Conservation (phyloP, 495 filamentous ascomycete genomes). For the Xylaria bambusicola region DNA sequence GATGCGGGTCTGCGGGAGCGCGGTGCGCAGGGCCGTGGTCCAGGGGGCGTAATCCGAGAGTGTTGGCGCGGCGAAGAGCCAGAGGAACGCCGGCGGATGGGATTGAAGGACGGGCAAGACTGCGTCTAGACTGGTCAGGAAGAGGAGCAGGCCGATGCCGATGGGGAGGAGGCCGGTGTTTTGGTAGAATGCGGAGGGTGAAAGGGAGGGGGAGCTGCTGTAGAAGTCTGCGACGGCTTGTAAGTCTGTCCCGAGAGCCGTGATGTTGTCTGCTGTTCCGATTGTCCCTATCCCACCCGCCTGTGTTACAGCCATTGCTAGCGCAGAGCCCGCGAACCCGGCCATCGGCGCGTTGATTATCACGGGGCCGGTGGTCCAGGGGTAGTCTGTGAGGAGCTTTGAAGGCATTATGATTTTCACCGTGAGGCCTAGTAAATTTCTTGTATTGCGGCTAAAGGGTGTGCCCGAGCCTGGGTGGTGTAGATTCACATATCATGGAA, state of each 20-base stretch:
- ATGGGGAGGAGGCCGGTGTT: neutral
- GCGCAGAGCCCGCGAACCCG: neutral
- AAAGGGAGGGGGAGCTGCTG: neutral
- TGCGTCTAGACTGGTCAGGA: neutral
- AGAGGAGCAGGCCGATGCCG: neutral
- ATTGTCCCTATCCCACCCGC: neutral
- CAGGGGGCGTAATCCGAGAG: neutral
- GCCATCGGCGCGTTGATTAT: neutral
- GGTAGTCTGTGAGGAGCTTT: no score
- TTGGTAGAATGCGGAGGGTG: no score
- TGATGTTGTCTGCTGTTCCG: neutral
- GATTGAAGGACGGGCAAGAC: neutral
- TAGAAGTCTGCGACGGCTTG: neutral
- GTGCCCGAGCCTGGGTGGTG: no score
- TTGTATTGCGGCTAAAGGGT: no score
- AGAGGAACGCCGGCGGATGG: neutral
- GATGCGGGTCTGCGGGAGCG: no score
- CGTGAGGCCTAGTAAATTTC: no score
- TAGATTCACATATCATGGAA: no score
- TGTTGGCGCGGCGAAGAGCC: neutral
- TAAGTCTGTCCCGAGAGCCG: neutral
- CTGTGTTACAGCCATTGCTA: neutral
- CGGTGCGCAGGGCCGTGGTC: conserved; percentile 61
- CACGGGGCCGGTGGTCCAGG: neutral
- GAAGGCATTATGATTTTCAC: no score